These are phyloP conservation scores for Mycena epipterygia DNA, from an alignment of 768 basidiomycete genomes.

Conservation along the genomic window DNA sequence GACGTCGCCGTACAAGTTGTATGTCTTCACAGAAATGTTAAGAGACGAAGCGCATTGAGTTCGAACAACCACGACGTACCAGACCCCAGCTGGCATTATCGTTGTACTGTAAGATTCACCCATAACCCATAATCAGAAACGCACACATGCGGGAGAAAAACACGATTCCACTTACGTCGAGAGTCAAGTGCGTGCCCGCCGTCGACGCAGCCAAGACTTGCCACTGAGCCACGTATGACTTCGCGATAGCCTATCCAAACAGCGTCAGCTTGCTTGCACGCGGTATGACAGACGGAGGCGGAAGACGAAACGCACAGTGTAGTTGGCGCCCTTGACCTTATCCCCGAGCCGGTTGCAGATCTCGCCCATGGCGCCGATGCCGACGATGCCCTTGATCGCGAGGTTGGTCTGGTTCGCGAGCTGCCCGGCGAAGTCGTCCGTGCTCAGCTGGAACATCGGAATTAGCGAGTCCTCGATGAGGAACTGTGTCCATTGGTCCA, in stretches of 20 bases:
- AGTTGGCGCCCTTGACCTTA: constrained; percentile 52
- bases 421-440: constrained; percentile 65
- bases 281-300: background rate
- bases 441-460: constrained; percentile 67
- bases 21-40: background rate
- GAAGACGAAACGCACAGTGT: constrained; percentile 48
- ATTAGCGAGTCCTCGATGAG: constrained; percentile 66
- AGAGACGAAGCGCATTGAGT: too few relatives aligned
- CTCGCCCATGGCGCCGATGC: constrained; percentile 73
- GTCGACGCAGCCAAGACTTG: constrained; percentile 55
- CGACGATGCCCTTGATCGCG: constrained; percentile 79
- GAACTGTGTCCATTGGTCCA: constrained; percentile 77
- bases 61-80: constrained; percentile 8
- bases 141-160: background rate
- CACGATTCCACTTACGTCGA: constrained; percentile 41
- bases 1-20: constrained; percentile 57
- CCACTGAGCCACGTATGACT: constrained; percentile 60
- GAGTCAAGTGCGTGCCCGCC: constrained; percentile 57
- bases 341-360: constrained; percentile 63
- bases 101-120: constrained; percentile 11
- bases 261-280: background rate
- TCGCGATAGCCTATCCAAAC: constrained; percentile 52
- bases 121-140: too few relatives aligned
- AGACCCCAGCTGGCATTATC: constrained; percentile 52
- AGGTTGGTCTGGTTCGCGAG: constrained; percentile 77